These are phyloP conservation scores for Bombardia bombarda DNA, from an alignment of 495 filamentous ascomycete species.

Conservation along the genomic window DNA sequence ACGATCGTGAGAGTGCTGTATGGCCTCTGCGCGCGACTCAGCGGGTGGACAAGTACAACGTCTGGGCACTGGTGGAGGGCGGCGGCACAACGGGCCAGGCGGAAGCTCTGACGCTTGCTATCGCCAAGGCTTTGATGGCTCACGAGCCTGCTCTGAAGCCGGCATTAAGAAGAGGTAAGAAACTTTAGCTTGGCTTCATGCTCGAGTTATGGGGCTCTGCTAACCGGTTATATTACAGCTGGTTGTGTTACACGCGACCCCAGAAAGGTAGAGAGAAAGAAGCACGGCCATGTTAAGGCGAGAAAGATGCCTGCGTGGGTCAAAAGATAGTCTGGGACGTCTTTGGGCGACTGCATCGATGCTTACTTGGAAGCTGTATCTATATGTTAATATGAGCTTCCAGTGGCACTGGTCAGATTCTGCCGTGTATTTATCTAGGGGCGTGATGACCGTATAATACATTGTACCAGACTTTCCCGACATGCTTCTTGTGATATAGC, in stretches of 20 bases:
- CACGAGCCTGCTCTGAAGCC: conserved; percentile 90
- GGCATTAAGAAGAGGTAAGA: conserved; percentile 78
- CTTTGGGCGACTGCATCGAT: conserved; percentile 5
- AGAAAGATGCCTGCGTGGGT: conserved; percentile 99
- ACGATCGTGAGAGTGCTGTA: conserved; percentile 89
- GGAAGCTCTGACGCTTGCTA: conserved; percentile 87
- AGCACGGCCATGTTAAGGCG: conserved; percentile 89
- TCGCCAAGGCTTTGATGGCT: conserved; percentile 77
- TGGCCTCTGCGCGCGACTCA: conserved; percentile 80
- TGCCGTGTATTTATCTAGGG: neutral
- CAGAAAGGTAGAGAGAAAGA: conserved; percentile 94
- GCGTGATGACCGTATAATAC: conserved; percentile 14
- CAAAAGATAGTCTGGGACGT: conserved; percentile 54
- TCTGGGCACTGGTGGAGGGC: conserved; percentile 74
- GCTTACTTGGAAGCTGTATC: conserved; percentile 8
- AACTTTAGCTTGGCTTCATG: neutral
- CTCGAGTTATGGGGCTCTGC: conserved; percentile 7
- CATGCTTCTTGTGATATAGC: no score
- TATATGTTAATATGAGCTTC: conserved; percentile 17
- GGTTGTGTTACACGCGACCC: conserved; percentile 88
- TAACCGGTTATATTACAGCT: conserved; percentile 46
- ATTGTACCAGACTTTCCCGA: conserved; percentile 3
- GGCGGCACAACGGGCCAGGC: conserved; percentile 93
- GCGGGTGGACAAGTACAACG: conserved; percentile 94
- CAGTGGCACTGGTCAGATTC: neutral